A percentile compares a stretch with the other conserved stretches of the same genome.
Conservation (phyloP, 768 basidiomycete species). For the Leccinum broughii region DNA sequence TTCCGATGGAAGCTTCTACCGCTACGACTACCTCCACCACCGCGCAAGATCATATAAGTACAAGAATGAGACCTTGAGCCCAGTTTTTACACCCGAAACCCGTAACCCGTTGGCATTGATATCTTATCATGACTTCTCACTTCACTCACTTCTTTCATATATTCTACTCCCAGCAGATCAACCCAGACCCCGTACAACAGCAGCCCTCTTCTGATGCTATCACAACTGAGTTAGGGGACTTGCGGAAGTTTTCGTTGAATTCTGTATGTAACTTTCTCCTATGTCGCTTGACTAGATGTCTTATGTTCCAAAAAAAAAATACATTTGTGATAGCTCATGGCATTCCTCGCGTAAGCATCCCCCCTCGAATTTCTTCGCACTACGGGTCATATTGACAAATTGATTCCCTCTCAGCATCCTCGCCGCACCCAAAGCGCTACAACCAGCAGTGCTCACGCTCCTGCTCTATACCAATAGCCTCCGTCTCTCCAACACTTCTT, state of each 20-base stretch:
- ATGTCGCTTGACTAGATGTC: not conserved
- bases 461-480: conserved; percentile 29
- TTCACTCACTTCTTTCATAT: not conserved
- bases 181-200: not conserved
- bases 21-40: too few species aligned
- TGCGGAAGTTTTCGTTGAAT: conserved; percentile 17
- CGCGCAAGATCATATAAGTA: too few species aligned
- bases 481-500: conserved; percentile 11
- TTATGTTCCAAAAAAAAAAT: not conserved
- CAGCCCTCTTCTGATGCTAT: not conserved
- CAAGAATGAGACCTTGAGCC: too few species aligned
- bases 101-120: too few species aligned
- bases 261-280: conserved; percentile 1
- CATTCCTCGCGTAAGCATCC: conserved; percentile 19
- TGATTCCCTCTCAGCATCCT: conserved; percentile 8
- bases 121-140: not conserved
- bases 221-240: conserved; percentile 12
- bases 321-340: conserved; percentile 12
- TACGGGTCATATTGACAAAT: not conserved
- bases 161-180: not conserved
- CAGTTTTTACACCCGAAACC: too few species aligned
- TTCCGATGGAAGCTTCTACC: too few species aligned
- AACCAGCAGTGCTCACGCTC: conserved; percentile 12
- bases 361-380: not conserved
- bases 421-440: conserved; percentile 10